phyloP scores from a whole-genome alignment of 1,284 basidiomycete species.

The Cerioporus squamosus region DNA sequence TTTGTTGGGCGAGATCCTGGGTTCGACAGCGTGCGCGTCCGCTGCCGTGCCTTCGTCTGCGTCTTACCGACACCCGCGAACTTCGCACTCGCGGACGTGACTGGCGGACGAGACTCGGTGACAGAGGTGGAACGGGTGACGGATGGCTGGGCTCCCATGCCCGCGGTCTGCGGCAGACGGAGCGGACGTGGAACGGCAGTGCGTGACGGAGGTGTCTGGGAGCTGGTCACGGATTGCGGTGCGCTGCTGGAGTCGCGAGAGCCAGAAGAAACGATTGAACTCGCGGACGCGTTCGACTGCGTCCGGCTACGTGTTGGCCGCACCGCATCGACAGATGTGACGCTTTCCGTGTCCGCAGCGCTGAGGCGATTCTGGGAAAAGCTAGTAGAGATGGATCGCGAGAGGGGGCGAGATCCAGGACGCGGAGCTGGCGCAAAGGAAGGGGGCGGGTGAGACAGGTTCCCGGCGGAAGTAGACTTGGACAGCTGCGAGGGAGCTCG shows the following conservation, averaged over 20 bases:
- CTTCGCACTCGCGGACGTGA: slow-evolving; percentile 1
- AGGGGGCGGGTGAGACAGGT: slow-evolving; percentile 14
- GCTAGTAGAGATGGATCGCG: slow-evolving; percentile 21
- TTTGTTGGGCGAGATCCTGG: slow-evolving; percentile 12
- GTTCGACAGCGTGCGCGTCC: slow-evolving; percentile 25
- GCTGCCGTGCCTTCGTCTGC: slow-evolving; percentile 1
- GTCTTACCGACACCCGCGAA: not conserved
- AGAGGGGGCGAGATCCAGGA: slow-evolving; percentile 8
- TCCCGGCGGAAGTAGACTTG: slow-evolving; percentile 16
- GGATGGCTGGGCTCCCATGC: slow-evolving; percentile 4
- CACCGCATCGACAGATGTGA: slow-evolving; percentile 8
- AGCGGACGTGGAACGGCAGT: slow-evolving; percentile 24
- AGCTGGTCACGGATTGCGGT: slow-evolving; percentile 18
- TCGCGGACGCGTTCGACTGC: slow-evolving; percentile 25
- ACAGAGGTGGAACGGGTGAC: slow-evolving; percentile 3
- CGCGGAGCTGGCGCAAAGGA: slow-evolving; percentile 12
- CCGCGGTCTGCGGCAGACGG: slow-evolving; percentile 24
- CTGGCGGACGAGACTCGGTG: not conserved
- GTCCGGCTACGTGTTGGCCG: slow-evolving; percentile 15
- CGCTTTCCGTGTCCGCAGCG: slow-evolving; percentile 15
- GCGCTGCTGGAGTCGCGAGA: slow-evolving; percentile 24
- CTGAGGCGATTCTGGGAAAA: slow-evolving; percentile 16
- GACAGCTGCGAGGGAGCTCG: slow-evolving; percentile 25
- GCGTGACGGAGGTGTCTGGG: slow-evolving; percentile 17
- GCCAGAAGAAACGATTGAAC: slow-evolving; percentile 21